A percentile compares a stretch with the other conserved stretches of the same genome.
These are phyloP conservation scores for Vitis labrusca DNA, from an alignment of 164 flowering plant species.

Conservation along the genomic window DNA sequence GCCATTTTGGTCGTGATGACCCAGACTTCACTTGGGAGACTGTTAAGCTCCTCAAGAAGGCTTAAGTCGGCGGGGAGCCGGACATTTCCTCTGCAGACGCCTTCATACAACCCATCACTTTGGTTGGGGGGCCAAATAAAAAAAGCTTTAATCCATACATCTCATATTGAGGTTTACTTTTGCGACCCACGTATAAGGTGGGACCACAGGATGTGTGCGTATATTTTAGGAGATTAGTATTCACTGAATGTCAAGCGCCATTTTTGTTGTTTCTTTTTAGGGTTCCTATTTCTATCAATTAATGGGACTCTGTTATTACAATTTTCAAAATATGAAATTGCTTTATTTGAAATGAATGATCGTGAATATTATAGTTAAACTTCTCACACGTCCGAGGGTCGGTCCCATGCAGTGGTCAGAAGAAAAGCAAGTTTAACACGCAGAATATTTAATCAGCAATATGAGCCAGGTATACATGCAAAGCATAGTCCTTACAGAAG, in stretches of 20 bases:
- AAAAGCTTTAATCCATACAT: conserved; percentile 12
- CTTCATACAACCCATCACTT: conserved; percentile 7
- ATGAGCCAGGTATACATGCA: background rate
- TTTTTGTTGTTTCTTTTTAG: background rate
- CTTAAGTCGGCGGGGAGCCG: conserved; percentile 19
- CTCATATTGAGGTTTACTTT: background rate
- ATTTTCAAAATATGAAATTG: too few species aligned
- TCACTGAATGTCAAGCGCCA: background rate
- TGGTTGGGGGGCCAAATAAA: conserved; percentile 8
- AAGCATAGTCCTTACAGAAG: background rate
- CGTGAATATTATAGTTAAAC: too few species aligned
- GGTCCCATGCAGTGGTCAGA: too few species aligned
- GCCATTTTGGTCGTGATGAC: conserved; percentile 72
- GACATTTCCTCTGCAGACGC: background rate
- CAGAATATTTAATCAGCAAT: background rate
- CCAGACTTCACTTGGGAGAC: conserved; percentile 72
- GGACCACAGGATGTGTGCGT: background rate
- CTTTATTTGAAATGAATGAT: too few species aligned
- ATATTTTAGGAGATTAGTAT: background rate
- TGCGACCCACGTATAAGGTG: background rate
- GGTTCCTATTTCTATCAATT: too few species aligned
- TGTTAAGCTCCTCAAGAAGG: conserved; percentile 52
- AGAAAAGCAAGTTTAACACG: background rate
- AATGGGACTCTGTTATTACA: too few species aligned
- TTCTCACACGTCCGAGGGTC: too few species aligned